Evolutionary conservation across 2,329 filamentous ascomycete species (phyloP).

Genomic region (Cytospora chrysosperma): DNA sequence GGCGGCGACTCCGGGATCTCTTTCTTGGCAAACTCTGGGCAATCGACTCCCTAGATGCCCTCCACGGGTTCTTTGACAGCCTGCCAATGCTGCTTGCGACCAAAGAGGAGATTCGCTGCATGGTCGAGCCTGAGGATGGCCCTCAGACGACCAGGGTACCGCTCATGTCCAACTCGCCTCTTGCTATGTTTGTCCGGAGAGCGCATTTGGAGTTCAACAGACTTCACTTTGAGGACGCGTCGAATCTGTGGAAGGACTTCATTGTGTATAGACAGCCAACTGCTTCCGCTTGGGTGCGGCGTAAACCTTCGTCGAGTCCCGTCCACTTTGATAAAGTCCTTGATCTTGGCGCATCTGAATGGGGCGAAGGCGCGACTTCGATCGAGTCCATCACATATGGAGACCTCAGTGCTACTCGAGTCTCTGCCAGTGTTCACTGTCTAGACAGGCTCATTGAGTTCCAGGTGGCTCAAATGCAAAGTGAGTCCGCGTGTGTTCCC

Average conservation of each 20-base stretch:
- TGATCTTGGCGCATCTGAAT: constrained; percentile 47
- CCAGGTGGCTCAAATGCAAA: constrained; percentile 84
- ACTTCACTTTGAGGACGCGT: constrained; percentile 75
- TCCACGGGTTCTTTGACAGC: constrained; percentile 73
- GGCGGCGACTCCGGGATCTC: constrained; percentile 81
- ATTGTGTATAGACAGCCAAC: constrained; percentile 78
- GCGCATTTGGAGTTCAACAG: constrained; percentile 76
- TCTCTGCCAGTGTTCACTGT: constrained; percentile 71
- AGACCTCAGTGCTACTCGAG: constrained; percentile 43
- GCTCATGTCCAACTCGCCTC: constrained; percentile 71
- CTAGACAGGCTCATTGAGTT: constrained; percentile 81
- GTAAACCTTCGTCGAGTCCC: constrained; percentile 58
- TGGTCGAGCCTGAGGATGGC: constrained; percentile 52
- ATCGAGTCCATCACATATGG: constrained; percentile 52
- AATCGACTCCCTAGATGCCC: constrained; percentile 75
- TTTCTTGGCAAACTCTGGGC: constrained; percentile 81
- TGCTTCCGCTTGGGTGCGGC: constrained; percentile 61
- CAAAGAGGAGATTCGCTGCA: constrained; percentile 57
- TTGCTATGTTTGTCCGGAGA: constrained; percentile 78
- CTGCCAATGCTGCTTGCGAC: constrained; percentile 58
- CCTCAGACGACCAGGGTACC: constrained; percentile 51
- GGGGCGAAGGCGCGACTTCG: constrained; percentile 48
- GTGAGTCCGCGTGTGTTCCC: constrained; percentile 42
- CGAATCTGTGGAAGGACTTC: constrained; percentile 79
- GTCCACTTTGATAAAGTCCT: constrained; percentile 59